Percentiles rank a stretch among this genome's conserved stretches.
phyloP scores from a whole-genome alignment of 192 early-diverging fungal genomes.

The Linnemannia elongata region DNA sequence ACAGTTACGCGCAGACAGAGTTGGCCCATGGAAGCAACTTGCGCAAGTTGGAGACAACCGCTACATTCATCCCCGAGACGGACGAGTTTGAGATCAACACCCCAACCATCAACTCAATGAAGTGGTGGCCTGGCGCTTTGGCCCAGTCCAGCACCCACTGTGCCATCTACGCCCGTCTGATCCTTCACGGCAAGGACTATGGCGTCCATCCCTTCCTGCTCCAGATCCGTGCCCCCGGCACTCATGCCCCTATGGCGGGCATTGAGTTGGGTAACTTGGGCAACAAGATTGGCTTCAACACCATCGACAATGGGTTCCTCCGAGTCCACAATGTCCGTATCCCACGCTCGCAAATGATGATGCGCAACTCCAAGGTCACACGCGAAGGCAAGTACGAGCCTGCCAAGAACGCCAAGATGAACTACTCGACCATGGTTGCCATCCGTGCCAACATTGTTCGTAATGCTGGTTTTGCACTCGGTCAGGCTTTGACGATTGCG shows the following conservation, averaged over 20 bases:
- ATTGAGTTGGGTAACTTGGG: constrained; percentile 60
- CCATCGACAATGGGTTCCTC: constrained; percentile 76
- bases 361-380: constrained; percentile 86
- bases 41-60: constrained; percentile 87
- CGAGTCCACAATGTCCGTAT: constrained; percentile 87
- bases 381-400: constrained; percentile 77
- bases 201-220: constrained; percentile 71
- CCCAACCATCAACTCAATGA: constrained; percentile 78
- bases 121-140: constrained; percentile 94
- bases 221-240: constrained; percentile 58
- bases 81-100: constrained; percentile 88
- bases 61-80: constrained; percentile 80
- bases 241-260: constrained; percentile 48
- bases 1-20: constrained; percentile 71
- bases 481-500: constrained; percentile 83
- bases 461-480: constrained; percentile 62
- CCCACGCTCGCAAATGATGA: constrained; percentile 88
- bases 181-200: constrained; percentile 77
- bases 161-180: constrained; percentile 83
- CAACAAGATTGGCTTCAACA: constrained; percentile 81
- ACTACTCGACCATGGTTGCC: constrained; percentile 81
- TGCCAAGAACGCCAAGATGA: constrained; percentile 81
- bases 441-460: constrained; percentile 82
- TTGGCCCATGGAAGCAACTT: constrained; percentile 83
- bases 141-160: constrained; percentile 83